Percentiles rank a stretch among this genome's conserved stretches.
Conservation (phyloP, 352 stramenopile species). For the Pythium rishiriense region DNA sequence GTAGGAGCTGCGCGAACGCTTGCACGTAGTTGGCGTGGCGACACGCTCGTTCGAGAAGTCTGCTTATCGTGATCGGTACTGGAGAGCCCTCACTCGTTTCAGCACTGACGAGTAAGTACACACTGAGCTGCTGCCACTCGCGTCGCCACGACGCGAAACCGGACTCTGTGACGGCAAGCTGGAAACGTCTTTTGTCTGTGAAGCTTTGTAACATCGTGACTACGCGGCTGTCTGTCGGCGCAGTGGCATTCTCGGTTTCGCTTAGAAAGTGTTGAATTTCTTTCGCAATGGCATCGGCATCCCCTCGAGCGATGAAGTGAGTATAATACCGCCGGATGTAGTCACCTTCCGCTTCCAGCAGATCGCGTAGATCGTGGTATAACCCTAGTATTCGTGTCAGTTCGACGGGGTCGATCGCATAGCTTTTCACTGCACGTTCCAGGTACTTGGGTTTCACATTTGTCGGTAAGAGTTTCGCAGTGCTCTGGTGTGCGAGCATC, state of each 20-base stretch:
- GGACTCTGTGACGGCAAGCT: constrained; percentile 6
- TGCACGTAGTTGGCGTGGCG: constrained; percentile 49
- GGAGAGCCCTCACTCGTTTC: not conserved
- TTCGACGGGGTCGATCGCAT: not conserved
- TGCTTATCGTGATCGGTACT: constrained; percentile 24
- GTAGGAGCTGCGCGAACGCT: constrained; percentile 27
- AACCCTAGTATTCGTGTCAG: constrained; percentile 8
- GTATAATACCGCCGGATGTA: constrained; percentile 23
- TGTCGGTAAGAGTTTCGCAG: constrained; percentile 36
- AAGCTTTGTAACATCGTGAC: constrained; percentile 47
- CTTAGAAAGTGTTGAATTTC: constrained; percentile 35
- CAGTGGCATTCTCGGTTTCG: not conserved
- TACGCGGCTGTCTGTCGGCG: constrained; percentile 20
- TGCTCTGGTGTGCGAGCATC: constrained; percentile 36
- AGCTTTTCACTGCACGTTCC: constrained; percentile 32
- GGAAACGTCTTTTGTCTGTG: constrained; percentile 32
- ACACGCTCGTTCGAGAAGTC: constrained; percentile 45
- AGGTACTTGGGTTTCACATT: constrained; percentile 58
- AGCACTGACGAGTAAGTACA: constrained; percentile 30
- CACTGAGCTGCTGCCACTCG: constrained; percentile 64
- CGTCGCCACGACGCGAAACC: constrained; percentile 40
- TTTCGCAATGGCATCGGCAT: constrained; percentile 49
- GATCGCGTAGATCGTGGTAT: constrained; percentile 9
- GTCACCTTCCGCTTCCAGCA: constrained; percentile 8
- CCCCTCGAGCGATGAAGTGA: constrained; percentile 40